Percentiles rank a stretch among this genome's conserved stretches.
phyloP scores from a whole-genome alignment of 306 rosid species.

The Cucurbita pepo region DNA sequence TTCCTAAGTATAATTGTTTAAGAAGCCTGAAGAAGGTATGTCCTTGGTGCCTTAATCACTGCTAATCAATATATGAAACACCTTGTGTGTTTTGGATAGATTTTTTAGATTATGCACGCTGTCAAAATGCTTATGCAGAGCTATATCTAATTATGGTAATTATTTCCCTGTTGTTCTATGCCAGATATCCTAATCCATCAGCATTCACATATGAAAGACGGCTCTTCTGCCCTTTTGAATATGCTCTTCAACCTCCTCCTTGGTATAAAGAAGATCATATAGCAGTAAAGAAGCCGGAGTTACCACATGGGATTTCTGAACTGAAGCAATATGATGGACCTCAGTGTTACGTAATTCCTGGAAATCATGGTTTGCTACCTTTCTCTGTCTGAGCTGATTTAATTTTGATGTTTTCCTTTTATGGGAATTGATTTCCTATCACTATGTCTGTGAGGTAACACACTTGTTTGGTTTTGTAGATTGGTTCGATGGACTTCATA shows the following conservation, averaged over 20 bases:
- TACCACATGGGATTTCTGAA: conserved; percentile 46
- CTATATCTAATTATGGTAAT: background rate
- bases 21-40: background rate
- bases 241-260: conserved; percentile 87
- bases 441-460: background rate
- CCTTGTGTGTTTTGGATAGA: background rate
- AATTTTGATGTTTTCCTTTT: conserved; percentile 1
- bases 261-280: conserved; percentile 65
- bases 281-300: conserved; percentile 76
- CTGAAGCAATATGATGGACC: conserved; percentile 74
- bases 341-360: conserved; percentile 89
- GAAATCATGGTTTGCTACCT: conserved; percentile 77
- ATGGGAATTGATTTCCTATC: background rate
- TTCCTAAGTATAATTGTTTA: background rate
- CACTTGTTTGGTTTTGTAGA: conserved; percentile 34
- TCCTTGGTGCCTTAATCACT: background rate
- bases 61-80: background rate
- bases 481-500: conserved; percentile 97
- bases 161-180: background rate
- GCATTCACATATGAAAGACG: conserved; percentile 84
- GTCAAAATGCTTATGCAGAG: background rate
- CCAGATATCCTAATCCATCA: conserved; percentile 90
- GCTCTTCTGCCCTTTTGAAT: conserved; percentile 79
- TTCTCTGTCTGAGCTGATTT: background rate
- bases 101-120: background rate